phyloP scores from a whole-genome alignment of 352 stramenopile genomes.

The Halophytophthora batemanensis region DNA sequence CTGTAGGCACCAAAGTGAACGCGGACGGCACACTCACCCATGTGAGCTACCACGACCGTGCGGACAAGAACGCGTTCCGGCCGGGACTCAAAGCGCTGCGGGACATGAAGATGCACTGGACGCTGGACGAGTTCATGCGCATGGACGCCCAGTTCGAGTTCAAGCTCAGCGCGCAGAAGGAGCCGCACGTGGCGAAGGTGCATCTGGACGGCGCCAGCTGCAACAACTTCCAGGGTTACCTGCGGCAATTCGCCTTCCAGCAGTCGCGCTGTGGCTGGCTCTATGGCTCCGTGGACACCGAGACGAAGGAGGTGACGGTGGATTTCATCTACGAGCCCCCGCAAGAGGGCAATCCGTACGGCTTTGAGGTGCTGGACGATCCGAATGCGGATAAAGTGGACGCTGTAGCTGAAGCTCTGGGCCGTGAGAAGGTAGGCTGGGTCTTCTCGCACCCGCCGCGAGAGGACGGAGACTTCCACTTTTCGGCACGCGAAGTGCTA shows the following conservation, averaged over 20 bases:
- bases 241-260: conserved; percentile 91
- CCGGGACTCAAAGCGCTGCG: conserved; percentile 94
- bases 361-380: conserved; percentile 93
- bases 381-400: conserved; percentile 83
- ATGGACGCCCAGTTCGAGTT: conserved; percentile 98
- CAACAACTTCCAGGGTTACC: conserved; percentile 90
- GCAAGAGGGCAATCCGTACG: conserved; percentile 85
- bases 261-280: conserved; percentile 93
- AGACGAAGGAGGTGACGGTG: conserved; percentile 87
- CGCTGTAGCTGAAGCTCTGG: conserved; percentile 83
- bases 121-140: conserved; percentile 95
- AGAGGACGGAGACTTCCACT: conserved; percentile 94
- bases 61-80: conserved; percentile 89
- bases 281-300: conserved; percentile 89
- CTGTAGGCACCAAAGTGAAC: conserved; percentile 67
- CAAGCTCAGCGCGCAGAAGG: conserved; percentile 95
- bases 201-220: conserved; percentile 87
- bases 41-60: conserved; percentile 70
- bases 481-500: conserved; percentile 89
- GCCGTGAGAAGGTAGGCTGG: conserved; percentile 94
- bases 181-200: conserved; percentile 75
- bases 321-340: conserved; percentile 97
- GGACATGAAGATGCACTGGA: conserved; percentile 99
- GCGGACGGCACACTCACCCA: conserved; percentile 79
- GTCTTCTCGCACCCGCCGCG: conserved; percentile 96